A percentile compares a stretch with the other conserved stretches of the same genome.
Conservation (phyloP, 345 rosid genomes). For the Camelina laxa region DNA sequence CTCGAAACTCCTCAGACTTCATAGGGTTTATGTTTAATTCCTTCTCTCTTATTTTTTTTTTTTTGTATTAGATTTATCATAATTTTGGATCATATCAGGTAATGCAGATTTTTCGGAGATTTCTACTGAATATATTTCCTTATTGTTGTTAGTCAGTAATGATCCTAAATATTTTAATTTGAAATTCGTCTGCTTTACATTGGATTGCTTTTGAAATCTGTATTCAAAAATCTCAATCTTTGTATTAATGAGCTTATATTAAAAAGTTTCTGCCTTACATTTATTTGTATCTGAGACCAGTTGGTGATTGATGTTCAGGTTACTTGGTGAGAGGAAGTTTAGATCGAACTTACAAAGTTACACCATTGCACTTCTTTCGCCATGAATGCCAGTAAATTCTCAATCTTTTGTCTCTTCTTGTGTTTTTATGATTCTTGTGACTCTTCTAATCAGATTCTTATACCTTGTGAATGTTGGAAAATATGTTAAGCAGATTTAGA, state of each 20-base stretch:
- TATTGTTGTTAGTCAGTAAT: neutral
- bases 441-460: too few species aligned
- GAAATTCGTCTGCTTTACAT: neutral
- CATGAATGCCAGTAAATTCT: conserved; percentile 35
- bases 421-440: conserved; percentile 4
- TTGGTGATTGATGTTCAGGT: conserved; percentile 21
- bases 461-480: conserved; percentile 36
- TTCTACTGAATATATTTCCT: neutral
- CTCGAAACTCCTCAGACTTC: neutral
- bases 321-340: conserved; percentile 21
- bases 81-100: neutral
- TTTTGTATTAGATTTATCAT: conserved; percentile 11
- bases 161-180: neutral
- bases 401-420: neutral
- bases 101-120: conserved; percentile 8
- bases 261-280: neutral
- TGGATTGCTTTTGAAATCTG: conserved; percentile 3
- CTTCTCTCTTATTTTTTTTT: too few species aligned
- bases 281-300: neutral
- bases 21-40: neutral
- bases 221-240: conserved; percentile 28
- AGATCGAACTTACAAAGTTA: neutral
- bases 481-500: conserved; percentile 40
- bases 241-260: conserved; percentile 11
- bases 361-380: neutral